Conservation (phyloP, 495 filamentous ascomycete genomes). For the Neurospora sp. region DNA sequence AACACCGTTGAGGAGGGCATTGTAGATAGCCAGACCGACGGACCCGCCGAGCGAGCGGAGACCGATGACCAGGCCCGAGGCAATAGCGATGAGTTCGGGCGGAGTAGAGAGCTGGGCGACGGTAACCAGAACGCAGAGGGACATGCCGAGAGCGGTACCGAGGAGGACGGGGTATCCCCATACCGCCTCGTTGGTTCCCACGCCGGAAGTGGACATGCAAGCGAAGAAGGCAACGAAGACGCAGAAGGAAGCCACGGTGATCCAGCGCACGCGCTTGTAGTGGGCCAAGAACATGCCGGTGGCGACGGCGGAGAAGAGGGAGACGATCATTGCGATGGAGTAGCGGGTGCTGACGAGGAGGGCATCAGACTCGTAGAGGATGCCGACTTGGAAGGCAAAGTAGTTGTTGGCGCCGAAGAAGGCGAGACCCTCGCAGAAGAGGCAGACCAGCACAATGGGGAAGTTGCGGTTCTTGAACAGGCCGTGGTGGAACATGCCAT, state of each 20-base stretch:
- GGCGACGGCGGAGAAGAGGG: constrained; percentile 6
- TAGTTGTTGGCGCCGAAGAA: constrained; percentile 29
- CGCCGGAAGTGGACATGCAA: constrained; percentile 18
- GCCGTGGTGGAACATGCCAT: constrained; percentile 28
- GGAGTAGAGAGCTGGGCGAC: constrained; percentile 24
- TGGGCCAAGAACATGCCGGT: constrained; percentile 16
- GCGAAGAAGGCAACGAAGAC: constrained; percentile 19
- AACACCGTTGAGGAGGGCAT: constrained; percentile 12
- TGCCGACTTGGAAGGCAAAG: constrained; percentile 23
- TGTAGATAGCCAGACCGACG: constrained; percentile 26
- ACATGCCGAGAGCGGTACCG: constrained; percentile 19
- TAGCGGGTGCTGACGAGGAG: constrained; percentile 15
- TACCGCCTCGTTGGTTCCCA: not conserved
- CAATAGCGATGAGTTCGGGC: constrained; percentile 22
- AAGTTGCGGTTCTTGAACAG: constrained; percentile 26
- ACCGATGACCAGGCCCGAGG: constrained; percentile 23
- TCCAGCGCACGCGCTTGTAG: constrained; percentile 15
- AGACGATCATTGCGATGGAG: constrained; percentile 17
- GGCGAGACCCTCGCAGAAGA: constrained; percentile 24
- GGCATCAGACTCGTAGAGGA: constrained; percentile 20
- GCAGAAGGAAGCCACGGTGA: constrained; percentile 16
- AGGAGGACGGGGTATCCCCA: constrained; percentile 26
- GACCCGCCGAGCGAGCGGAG: constrained; percentile 22
- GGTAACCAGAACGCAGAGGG: constrained; percentile 17
- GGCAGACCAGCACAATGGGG: constrained; percentile 14